A percentile compares a stretch with the other conserved stretches of the same genome.
Conservation (phyloP, 768 basidiomycete genomes). For the Leccinum uliginosum region DNA sequence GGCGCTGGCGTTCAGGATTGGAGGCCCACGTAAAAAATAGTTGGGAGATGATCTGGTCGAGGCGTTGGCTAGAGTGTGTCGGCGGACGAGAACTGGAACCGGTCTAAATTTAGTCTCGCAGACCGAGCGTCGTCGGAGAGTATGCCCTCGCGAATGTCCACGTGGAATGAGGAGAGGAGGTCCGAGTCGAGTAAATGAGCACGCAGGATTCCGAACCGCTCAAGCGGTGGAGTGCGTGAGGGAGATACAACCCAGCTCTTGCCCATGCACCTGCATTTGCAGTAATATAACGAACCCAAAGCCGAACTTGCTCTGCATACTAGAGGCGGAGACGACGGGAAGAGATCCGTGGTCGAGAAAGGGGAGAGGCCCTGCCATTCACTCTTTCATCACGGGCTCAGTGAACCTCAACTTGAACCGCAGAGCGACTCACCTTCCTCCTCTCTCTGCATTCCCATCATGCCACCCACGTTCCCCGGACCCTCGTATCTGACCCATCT, state of each 20-base stretch:
- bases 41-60: slow-evolving; percentile 28
- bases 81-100: slow-evolving; percentile 38
- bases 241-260: slow-evolving; percentile 34
- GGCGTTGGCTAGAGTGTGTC: slow-evolving; percentile 24
- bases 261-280: too few species aligned
- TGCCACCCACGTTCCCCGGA: too few species aligned
- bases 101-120: slow-evolving; percentile 7
- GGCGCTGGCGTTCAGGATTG: slow-evolving; percentile 26
- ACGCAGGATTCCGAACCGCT: slow-evolving; percentile 45
- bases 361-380: too few species aligned
- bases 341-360: too few species aligned
- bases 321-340: too few species aligned
- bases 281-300: too few species aligned
- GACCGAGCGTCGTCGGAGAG: slow-evolving; percentile 14
- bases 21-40: slow-evolving; percentile 55
- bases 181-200: slow-evolving; percentile 27
- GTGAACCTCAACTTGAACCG: too few species aligned
- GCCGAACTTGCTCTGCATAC: too few species aligned
- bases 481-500: too few species aligned
- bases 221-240: slow-evolving; percentile 37
- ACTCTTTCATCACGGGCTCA: too few species aligned
- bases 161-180: slow-evolving; percentile 42
- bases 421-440: too few species aligned
- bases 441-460: too few species aligned
- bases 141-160: slow-evolving; percentile 35